phyloP scores from a whole-genome alignment of 257 asterid genomes.

The Knoxia roxburghii region DNA sequence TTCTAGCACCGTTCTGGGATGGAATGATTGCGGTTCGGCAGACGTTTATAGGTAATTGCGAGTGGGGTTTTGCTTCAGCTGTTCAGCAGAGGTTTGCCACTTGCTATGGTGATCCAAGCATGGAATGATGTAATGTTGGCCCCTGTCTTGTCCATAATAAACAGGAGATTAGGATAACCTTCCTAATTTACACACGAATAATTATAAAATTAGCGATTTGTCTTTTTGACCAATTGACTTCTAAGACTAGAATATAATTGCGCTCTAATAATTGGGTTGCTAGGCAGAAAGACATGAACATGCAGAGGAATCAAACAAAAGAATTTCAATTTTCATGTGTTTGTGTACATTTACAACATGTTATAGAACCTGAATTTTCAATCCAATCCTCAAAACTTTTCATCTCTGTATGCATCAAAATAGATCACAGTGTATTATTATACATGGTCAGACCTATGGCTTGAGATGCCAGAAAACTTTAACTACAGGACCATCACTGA shows the following conservation, averaged over 20 bases:
- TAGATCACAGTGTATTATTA: background rate
- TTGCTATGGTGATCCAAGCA: background rate
- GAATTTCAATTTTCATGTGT: background rate
- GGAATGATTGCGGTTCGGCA: too few species aligned
- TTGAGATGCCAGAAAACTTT: background rate
- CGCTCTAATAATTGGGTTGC: too few species aligned
- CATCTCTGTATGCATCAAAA: background rate
- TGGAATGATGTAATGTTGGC: too few species aligned
- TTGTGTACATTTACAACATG: background rate
- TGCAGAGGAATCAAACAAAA: background rate
- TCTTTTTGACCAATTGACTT: too few species aligned
- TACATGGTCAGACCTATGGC: background rate
- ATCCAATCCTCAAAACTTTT: background rate
- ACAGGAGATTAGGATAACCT: too few species aligned
- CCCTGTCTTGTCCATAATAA: too few species aligned
- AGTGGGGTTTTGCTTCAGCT: background rate
- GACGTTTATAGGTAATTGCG: background rate
- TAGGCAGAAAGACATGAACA: too few species aligned
- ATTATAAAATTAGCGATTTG: too few species aligned
- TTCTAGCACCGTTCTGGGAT: background rate
- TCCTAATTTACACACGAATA: too few species aligned
- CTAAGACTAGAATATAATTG: too few species aligned
- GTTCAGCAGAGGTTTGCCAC: background rate
- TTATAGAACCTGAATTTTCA: background rate
- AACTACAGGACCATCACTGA: background rate